Evolutionary conservation across 2,329 filamentous ascomycete genomes (phyloP).

Genomic region (Aureobasidium sp.): DNA sequence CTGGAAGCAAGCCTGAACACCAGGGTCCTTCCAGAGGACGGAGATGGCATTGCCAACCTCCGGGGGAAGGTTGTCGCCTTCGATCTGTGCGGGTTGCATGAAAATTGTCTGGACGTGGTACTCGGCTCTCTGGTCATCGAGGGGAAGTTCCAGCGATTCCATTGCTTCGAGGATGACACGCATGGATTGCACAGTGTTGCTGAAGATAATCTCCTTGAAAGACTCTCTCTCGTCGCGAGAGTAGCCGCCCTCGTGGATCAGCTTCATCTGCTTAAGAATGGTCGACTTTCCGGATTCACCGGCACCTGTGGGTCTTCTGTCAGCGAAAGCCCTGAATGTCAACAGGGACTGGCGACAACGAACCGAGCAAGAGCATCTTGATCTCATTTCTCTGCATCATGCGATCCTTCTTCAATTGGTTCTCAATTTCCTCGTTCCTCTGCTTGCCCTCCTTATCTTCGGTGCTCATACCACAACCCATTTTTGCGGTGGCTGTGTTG

Average conservation of each 20-base stretch:
- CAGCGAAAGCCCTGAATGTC: neutral
- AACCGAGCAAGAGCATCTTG: conserved; percentile 98
- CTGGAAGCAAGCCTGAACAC: conserved; percentile 93
- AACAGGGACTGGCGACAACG: conserved; percentile 31
- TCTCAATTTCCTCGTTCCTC: conserved; percentile 99
- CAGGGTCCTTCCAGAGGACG: conserved; percentile 84
- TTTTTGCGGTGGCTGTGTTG: conserved; percentile 50
- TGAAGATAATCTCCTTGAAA: conserved; percentile 66
- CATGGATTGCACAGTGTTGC: conserved; percentile 65
- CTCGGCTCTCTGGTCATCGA: conserved; percentile 87
- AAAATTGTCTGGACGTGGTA: conserved; percentile 98
- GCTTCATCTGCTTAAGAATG: conserved; percentile 96
- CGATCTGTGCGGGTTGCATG: conserved; percentile 95
- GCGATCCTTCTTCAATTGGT: conserved; percentile 96
- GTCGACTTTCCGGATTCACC: conserved; percentile 97
- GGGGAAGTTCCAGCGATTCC: conserved; percentile 66
- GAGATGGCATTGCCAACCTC: conserved; percentile 92
- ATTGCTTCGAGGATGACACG: conserved; percentile 64
- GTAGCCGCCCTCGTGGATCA: conserved; percentile 98
- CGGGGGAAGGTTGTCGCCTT: conserved; percentile 87
- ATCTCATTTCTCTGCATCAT: conserved; percentile 99
- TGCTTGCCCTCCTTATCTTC: conserved; percentile 99
- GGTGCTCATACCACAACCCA: conserved; percentile 99
- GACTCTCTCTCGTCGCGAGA: conserved; percentile 76
- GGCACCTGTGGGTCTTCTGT: conserved; percentile 56